Evolutionary conservation across 1,139 yeast genomes (phyloP).

Genomic region (Geotrichum cucujoidarum): DNA sequence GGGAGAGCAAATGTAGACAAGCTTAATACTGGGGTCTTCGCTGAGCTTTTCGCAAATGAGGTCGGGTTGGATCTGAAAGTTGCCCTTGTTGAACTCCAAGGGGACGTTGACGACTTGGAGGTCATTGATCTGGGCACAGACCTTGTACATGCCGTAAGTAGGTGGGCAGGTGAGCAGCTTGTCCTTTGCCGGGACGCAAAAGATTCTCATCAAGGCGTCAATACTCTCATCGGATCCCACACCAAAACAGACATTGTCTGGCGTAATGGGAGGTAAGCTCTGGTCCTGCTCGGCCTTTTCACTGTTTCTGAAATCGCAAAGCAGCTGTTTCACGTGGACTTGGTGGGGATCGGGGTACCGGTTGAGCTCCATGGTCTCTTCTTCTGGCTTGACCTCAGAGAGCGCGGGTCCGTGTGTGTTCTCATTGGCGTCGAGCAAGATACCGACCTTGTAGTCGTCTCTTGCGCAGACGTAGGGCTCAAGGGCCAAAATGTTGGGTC

Average conservation of each 20-base stretch:
- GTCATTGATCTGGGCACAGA: constrained; percentile 86
- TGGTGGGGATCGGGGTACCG: constrained; percentile 98
- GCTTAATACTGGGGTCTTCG: constrained; percentile 57
- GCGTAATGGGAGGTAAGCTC: constrained; percentile 39
- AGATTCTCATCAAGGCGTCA: constrained; percentile 79
- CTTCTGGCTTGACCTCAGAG: constrained; percentile 37
- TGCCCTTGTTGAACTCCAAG: constrained; percentile 42
- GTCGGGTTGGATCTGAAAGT: constrained; percentile 62
- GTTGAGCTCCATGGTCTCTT: constrained; percentile 51
- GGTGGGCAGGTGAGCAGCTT: constrained; percentile 88
- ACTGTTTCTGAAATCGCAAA: constrained; percentile 65
- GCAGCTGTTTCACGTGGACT: constrained; percentile 62
- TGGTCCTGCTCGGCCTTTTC: constrained; percentile 33
- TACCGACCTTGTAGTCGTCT: constrained; percentile 83
- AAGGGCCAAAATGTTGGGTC: constrained; percentile 76
- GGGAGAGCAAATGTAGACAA: constrained; percentile 90
- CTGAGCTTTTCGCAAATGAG: constrained; percentile 50
- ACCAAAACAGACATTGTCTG: constrained; percentile 80
- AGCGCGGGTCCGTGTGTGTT: constrained; percentile 90
- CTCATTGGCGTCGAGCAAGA: constrained; percentile 90
- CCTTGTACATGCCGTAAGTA: constrained; percentile 94
- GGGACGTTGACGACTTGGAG: constrained; percentile 73
- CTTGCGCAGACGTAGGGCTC: constrained; percentile 96
- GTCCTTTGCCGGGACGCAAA: constrained; percentile 77
- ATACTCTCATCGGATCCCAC: constrained; percentile 98